A percentile compares a stretch with the other conserved stretches of the same genome.
These are phyloP conservation scores for Coemansia sp. DNA, from an alignment of 192 early-diverging fungal species.

Conservation along the genomic window DNA sequence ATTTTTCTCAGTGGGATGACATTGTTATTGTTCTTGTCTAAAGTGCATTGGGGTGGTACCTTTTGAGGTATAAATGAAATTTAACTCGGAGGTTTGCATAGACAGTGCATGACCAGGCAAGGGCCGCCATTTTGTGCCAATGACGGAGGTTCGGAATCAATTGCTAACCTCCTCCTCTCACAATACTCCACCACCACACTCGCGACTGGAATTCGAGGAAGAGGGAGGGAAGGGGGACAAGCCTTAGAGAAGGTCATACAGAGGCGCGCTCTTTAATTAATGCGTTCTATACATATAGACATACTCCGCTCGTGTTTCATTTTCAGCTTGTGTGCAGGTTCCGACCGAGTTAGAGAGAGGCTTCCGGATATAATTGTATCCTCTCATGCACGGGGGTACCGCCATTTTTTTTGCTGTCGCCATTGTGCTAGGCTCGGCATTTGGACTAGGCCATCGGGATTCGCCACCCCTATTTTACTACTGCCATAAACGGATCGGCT, in stretches of 20 bases:
- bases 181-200: background rate
- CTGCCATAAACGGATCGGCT: background rate
- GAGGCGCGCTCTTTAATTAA: background rate
- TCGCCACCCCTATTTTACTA: background rate
- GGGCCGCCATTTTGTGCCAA: background rate
- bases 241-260: background rate
- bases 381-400: background rate
- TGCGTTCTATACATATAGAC: background rate
- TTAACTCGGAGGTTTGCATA: constrained; percentile 9
- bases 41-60: background rate
- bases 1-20: background rate
- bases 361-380: background rate
- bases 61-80: background rate
- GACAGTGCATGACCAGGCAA: background rate
- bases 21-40: background rate
- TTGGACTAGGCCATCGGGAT: background rate
- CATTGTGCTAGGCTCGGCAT: constrained; percentile 1
- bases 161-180: background rate
- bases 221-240: background rate
- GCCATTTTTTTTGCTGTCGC: background rate
- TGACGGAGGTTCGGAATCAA: background rate
- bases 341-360: background rate
- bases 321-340: background rate
- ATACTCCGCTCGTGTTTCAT: background rate
- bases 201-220: background rate